Percentiles rank a stretch among this genome's conserved stretches.
Evolutionary conservation across 768 basidiomycete genomes (phyloP).

Genomic region (Multifurca ochricompacta): DNA sequence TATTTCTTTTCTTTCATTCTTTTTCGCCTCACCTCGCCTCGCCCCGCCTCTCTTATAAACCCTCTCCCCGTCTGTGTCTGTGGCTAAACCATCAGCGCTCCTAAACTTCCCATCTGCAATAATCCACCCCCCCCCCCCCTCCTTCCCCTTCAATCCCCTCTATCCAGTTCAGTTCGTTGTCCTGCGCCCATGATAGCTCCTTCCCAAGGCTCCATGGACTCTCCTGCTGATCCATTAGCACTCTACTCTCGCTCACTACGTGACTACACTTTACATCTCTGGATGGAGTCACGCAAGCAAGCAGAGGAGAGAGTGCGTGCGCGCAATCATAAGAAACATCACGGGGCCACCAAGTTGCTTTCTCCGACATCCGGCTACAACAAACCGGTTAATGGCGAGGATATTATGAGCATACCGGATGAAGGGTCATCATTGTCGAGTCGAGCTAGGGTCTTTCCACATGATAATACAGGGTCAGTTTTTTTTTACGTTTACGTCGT

Average conservation of each 20-base stretch:
- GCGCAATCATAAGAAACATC: slow-evolving; percentile 19
- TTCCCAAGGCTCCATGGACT: not conserved
- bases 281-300: slow-evolving; percentile 56
- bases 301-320: slow-evolving; percentile 39
- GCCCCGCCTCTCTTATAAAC: not conserved
- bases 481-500: too few relatives aligned
- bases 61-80: not conserved
- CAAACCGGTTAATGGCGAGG: not conserved
- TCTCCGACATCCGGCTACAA: not conserved
- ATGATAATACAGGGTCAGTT: not conserved
- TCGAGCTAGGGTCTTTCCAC: not conserved
- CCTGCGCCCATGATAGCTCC: slow-evolving; percentile 3
- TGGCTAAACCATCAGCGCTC: too few relatives aligned
- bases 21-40: too few relatives aligned
- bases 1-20: too few relatives aligned
- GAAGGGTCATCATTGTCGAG: not conserved
- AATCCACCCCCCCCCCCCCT: too few relatives aligned
- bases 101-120: too few relatives aligned
- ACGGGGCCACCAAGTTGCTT: slow-evolving; percentile 2
- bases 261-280: slow-evolving; percentile 57
- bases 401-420: not conserved
- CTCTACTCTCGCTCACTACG: slow-evolving; percentile 59
- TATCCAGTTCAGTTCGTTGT: not conserved
- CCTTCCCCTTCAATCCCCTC: not conserved
- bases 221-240: slow-evolving; percentile 26